Percentiles rank a stretch among this genome's conserved stretches.
phyloP scores from a whole-genome alignment of 257 asterid genomes.

The Scutellaria baicalensis region DNA sequence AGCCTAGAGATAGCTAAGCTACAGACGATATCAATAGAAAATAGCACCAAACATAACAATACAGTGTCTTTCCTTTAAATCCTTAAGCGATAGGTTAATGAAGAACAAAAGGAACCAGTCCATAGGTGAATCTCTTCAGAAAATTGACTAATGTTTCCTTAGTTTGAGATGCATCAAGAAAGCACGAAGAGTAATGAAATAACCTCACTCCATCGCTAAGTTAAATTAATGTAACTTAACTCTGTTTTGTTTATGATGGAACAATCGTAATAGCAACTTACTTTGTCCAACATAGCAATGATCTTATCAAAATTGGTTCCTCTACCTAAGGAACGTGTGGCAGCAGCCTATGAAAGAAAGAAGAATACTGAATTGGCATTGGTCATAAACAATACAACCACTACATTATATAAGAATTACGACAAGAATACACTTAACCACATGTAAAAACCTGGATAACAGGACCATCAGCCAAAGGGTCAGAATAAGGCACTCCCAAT shows the following conservation, averaged over 20 bases:
- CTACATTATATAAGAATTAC: background rate
- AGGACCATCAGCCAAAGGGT: constrained; percentile 97
- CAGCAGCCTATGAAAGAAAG: constrained; percentile 57
- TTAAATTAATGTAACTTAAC: background rate
- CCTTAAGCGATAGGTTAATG: background rate
- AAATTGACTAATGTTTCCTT: background rate
- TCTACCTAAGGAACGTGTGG: constrained; percentile 63
- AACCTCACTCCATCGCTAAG: background rate
- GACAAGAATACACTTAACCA: background rate
- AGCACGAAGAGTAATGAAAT: background rate
- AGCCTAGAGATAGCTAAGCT: background rate
- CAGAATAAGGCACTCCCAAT: constrained; percentile 87
- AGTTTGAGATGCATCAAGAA: background rate
- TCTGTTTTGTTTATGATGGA: background rate
- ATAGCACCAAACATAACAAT: background rate
- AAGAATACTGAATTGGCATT: background rate
- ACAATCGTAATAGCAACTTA: constrained; percentile 23
- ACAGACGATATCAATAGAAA: background rate
- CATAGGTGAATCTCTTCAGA: background rate
- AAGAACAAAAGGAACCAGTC: background rate
- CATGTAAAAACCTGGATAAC: constrained; percentile 65
- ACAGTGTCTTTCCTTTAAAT: background rate
- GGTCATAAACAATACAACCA: background rate
- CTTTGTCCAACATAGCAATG: constrained; percentile 74
- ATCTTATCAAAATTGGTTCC: constrained; percentile 71